phyloP scores from a whole-genome alignment of 1,284 basidiomycete genomes.

The Retiboletus flavoniger region DNA sequence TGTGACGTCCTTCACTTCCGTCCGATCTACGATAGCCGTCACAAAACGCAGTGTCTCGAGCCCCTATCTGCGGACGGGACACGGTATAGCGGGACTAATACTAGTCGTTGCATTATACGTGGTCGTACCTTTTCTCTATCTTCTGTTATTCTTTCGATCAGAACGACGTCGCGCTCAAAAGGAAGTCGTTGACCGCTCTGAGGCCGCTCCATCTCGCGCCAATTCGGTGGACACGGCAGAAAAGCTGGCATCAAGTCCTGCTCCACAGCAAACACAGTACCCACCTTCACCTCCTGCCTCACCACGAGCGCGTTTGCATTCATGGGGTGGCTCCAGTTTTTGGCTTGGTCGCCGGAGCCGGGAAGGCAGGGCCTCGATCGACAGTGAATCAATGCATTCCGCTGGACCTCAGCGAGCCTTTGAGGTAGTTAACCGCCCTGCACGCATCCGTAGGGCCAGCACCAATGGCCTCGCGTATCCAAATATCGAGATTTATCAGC shows the following conservation, averaged over 20 bases:
- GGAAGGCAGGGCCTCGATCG: slow-evolving; percentile 48
- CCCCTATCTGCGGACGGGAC: slow-evolving; percentile 52
- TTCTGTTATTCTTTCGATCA: slow-evolving; percentile 34
- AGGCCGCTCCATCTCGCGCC: slow-evolving; percentile 30
- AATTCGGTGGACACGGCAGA: slow-evolving; percentile 49
- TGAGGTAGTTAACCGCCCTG: slow-evolving; percentile 70
- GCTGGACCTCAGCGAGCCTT: slow-evolving; percentile 51
- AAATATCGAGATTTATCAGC: slow-evolving; percentile 38
- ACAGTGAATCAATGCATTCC: slow-evolving; percentile 49
- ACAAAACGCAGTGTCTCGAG: slow-evolving; percentile 36
- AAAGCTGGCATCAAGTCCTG: slow-evolving; percentile 41
- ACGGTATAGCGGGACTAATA: slow-evolving; percentile 60
- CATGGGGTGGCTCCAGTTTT: slow-evolving; percentile 52
- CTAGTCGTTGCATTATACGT: slow-evolving; percentile 61
- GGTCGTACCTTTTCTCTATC: slow-evolving; percentile 47
- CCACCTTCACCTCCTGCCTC: slow-evolving; percentile 46
- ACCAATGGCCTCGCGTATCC: slow-evolving; percentile 47
- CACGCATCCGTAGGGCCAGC: slow-evolving; percentile 47
- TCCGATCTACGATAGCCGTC: slow-evolving; percentile 30
- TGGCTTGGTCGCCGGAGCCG: slow-evolving; percentile 41
- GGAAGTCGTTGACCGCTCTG: slow-evolving; percentile 22
- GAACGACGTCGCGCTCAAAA: slow-evolving; percentile 16
- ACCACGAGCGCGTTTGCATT: slow-evolving; percentile 48
- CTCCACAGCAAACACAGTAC: slow-evolving; percentile 40
- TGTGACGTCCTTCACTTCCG: slow-evolving; percentile 59